Base-by-base conservation (phyloP, 2,329 filamentous ascomycete species). In the Colletotrichum sp. region DNA sequence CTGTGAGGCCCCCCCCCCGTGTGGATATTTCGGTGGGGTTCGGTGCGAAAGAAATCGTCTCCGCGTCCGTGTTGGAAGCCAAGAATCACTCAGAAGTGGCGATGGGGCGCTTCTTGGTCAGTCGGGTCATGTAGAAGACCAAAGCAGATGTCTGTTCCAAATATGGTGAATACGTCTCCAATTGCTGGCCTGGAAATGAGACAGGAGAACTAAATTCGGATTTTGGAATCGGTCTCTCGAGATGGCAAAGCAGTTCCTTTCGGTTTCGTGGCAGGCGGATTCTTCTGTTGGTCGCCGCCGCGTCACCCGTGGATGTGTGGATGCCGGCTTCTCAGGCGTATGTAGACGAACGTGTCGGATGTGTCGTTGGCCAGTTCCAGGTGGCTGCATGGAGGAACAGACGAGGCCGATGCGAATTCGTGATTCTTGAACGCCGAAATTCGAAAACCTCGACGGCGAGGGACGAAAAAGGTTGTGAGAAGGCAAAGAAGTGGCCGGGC, bases 21-120 rank as follows among this genome's bases (percentile, higher is more conserved):
- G 66, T 72, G 57, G 66, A 12, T 69, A 69, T 54, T 5, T 33
- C n/a, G 27, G 69, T 69, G 70, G 68, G 68, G 68, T 29, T 33
- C 15, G 34, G 16, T 27, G 47, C n/a, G 62, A 66, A 62, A 57
- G 34, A 71, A 62, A 31, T 47, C 66, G 38, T 43, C 55, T 51
- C 55, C 29, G 68, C 2, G 24, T 34, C 27, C 24, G 4, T 16
- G 27, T 29, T 27, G 9, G 54, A 59, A 66, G 62, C 67, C 54
- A 57, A 62, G 33, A n/a, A 38, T 70, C 5, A 51, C 24, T 58
- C 21, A 34, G 8, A 36, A 31, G 36, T 15, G 34, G 61, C 51
- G 27, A 57, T 67, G 27, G 33, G 16, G 13, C 58, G 13, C 31
- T 24, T 36, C 27, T 29, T 16, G 55, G 55, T 16, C 27, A 2